Conservation (phyloP, 179 eudicot genomes). For the Pouteria campechiana region DNA sequence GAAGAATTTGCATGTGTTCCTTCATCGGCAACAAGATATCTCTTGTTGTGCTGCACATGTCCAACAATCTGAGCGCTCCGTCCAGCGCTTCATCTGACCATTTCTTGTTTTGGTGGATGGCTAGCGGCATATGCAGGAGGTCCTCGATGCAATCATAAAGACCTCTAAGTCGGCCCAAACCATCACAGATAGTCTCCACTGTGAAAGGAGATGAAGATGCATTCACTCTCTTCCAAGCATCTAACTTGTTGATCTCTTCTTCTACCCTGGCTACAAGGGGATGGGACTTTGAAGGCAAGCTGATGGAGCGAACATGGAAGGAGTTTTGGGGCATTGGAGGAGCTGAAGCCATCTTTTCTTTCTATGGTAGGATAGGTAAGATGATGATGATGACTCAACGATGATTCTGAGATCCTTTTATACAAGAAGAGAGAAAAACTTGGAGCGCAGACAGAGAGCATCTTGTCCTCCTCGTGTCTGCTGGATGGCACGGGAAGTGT, state of each 20-base stretch:
- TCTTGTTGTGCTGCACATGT: conserved; percentile 25
- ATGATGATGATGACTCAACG: too few species aligned
- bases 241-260: conserved; percentile 20
- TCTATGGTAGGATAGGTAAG: too few species aligned
- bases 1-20: conserved; percentile 16
- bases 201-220: conserved; percentile 4
- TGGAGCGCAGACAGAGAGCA: too few species aligned
- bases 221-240: conserved; percentile 2
- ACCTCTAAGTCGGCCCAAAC: conserved; percentile 30
- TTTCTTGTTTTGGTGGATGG: conserved; percentile 10
- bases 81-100: conserved; percentile 29
- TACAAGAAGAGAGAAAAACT: too few species aligned
- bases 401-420: too few species aligned
- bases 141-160: conserved; percentile 35
- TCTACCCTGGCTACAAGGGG: conserved; percentile 18
- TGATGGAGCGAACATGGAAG: conserved; percentile 31
- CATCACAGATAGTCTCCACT: conserved; percentile 17
- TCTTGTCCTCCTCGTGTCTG: too few species aligned
- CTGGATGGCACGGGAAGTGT: too few species aligned
- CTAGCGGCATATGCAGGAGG: conserved; percentile 23
- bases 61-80: conserved; percentile 25
- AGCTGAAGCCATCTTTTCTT: too few species aligned
- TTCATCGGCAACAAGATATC: conserved; percentile 19
- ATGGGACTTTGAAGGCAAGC: conserved; percentile 33
- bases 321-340: background rate